Conservation (phyloP, 1,139 yeast genomes). For the Yamadazyma songkhlaensis region DNA sequence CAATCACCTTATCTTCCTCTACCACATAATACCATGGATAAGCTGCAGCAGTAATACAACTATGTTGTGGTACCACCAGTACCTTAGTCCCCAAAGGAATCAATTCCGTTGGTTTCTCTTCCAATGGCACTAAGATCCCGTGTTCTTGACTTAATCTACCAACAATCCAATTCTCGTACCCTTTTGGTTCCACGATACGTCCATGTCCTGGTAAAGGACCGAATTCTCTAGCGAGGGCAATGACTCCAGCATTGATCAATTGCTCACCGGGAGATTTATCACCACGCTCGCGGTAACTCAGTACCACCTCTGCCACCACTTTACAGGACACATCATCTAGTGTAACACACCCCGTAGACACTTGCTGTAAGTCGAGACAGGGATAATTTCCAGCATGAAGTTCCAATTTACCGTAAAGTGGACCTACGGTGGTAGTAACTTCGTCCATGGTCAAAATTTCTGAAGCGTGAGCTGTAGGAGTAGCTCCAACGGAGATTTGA, state of each 20-base stretch:
- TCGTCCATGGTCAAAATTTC: slow-evolving; percentile 23
- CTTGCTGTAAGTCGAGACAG: slow-evolving; percentile 72
- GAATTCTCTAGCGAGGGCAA: slow-evolving; percentile 65
- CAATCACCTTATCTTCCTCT: slow-evolving; percentile 48
- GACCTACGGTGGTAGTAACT: slow-evolving; percentile 17
- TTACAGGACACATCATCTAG: slow-evolving; percentile 50
- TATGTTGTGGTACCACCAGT: slow-evolving; percentile 65
- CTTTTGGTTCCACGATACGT: slow-evolving; percentile 28
- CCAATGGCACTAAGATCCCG: slow-evolving; percentile 49
- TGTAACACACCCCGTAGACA: slow-evolving; percentile 59
- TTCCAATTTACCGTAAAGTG: slow-evolving; percentile 53
- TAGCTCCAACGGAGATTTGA: slow-evolving; percentile 68
- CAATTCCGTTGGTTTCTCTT: slow-evolving; percentile 22
- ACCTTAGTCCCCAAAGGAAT: slow-evolving; percentile 57
- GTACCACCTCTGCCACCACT: slow-evolving; percentile 62
- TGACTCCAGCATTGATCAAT: slow-evolving; percentile 69
- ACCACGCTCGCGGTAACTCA: slow-evolving; percentile 55
- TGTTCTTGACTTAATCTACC: slow-evolving; percentile 65
- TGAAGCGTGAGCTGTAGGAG: slow-evolving; percentile 76
- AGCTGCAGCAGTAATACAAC: slow-evolving; percentile 69
- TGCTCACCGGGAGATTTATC: slow-evolving; percentile 52
- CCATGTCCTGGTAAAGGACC: slow-evolving; percentile 56
- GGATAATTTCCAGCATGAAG: slow-evolving; percentile 80
- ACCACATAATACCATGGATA: slow-evolving; percentile 59
- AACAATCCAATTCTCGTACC: slow-evolving; percentile 50